Evolutionary conservation across 148 eudicot species (phyloP).

Genomic region (Chenopodium album): DNA sequence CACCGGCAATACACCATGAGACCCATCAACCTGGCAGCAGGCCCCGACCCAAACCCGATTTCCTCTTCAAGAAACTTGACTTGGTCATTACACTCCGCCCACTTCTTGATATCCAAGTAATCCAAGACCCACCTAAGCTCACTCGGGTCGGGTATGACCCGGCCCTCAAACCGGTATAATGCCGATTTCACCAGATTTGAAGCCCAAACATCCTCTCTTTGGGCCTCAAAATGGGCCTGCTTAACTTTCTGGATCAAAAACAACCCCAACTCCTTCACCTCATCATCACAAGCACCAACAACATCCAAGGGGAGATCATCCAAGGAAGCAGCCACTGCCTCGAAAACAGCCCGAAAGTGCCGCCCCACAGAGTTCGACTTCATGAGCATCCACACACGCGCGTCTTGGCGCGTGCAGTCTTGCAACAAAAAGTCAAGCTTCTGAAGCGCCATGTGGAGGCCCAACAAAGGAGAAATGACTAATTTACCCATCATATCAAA

Average conservation of each 20-base stretch:
- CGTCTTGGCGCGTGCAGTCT: conserved; percentile 50
- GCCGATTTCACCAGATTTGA: conserved; percentile 22
- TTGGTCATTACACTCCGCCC: conserved; percentile 60
- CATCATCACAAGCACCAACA: conserved; percentile 27
- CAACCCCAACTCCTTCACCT: conserved; percentile 38
- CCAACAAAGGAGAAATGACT: conserved; percentile 36
- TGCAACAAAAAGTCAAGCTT: conserved; percentile 47
- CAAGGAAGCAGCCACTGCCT: conserved; percentile 42
- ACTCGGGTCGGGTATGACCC: conserved; percentile 48
- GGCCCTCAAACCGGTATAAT: conserved; percentile 39
- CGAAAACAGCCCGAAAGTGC: conserved; percentile 37
- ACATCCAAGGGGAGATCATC: conserved; percentile 41
- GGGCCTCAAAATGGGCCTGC: conserved; percentile 32
- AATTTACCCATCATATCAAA: conserved; percentile 3
- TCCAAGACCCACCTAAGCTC: conserved; percentile 49
- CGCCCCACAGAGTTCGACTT: conserved; percentile 33
- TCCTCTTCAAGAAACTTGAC: conserved; percentile 62
- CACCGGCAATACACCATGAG: conserved; percentile 60
- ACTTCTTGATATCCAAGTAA: conserved; percentile 52
- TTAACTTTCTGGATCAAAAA: conserved; percentile 43
- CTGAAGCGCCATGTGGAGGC: conserved; percentile 66
- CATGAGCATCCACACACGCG: conserved; percentile 56
- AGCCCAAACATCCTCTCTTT: conserved; percentile 34
- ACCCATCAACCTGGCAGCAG: conserved; percentile 39
- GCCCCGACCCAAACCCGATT: conserved; percentile 31